Base-by-base conservation (phyloP, 306 rosid genomes). In the Rosa rugosa region DNA sequence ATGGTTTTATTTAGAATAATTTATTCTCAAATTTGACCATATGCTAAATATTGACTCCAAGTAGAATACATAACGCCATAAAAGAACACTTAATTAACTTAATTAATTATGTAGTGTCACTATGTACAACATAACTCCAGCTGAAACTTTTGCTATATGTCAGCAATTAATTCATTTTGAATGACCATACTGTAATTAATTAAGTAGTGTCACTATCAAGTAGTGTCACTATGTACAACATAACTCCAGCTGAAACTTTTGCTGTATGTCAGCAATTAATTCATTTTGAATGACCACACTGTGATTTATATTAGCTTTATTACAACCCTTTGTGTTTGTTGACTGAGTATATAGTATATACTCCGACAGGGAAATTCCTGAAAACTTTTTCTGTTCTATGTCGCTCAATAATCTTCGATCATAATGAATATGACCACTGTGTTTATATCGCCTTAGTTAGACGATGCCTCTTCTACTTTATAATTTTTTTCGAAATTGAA, bases 1-100 rank as follows among this genome's bases (percentile, higher is more conserved):
- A 5, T 27, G 4, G 3, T 63, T n/a, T 63, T 64, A 4, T 7
- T 13, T 63, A 18, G 45, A 54, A 22, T 51, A 42, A 59, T 59
- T 75, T 59, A 75, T 40, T 75, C 42, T 18, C 10, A 3, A 36
- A 4, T 83, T 82, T 85, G 89, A 88, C 84, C 85, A 82, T 38
- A 79, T 34, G 6, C 11, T 11, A 25, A 63, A 44, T 17, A 17
- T 44, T 5, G 50, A 34, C 53, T 44, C 25, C 2, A 18, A 53
- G 12, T 6, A 45, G 47, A 27, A 45, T 23, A 31, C 70, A 79
- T 88, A 91, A 91, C 90, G 70, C 74, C 54, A 64, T 36, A 64
- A 22, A 22, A 36, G 34, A 38, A 38, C 27, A 72, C 22, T 77
- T 44, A 44, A 42, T 42, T 42, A 42, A 42, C n/a, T n/a, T n/a